Base-by-base conservation (phyloP, 805 yeast genomes). In the Candida stauntonica region DNA sequence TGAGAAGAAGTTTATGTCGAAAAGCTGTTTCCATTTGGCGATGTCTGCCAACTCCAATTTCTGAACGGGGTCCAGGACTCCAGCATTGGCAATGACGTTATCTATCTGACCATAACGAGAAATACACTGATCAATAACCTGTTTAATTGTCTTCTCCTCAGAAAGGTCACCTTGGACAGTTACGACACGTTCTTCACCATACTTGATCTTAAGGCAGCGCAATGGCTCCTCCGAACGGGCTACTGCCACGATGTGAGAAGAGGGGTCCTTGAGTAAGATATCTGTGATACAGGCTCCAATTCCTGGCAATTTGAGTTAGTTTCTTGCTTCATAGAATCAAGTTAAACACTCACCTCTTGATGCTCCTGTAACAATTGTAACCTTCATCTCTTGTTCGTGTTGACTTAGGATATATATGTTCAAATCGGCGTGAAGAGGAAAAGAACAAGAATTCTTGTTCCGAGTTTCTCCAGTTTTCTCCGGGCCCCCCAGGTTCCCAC, bases 281-380 rank as follows among this genome's bases (percentile, higher is more conserved):
- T 73, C 70, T 4, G 81, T 86, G 48, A 83, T 77, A 1, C 88
- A 72, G n/a, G 70, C 73, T 3, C 99, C 99, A 52, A 91, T 81
- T 5, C 97, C 95, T 53, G n/a, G 15, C 19, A 2, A 7, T 29
- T 11, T 21, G 24, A 8, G 24, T 21, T 21, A 21, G 24, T 21
- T 11, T 21, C 24, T 21, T 21, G 24, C 24, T 11, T 8, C 11
- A 21, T 7, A 21, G 24, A 21, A 21, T n/a, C n/a, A n/a, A n/a
- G n/a, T 21, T 21, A 12, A 7, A 11, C 17, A 33, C 71, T 26
- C 52, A 68, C 73, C 80, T 57, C 75, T 71, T 2, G 86, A 79
- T 6, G 78, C 81, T 26, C 86, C 85, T 1, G 85, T 79, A 2
- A 79, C 70, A 12, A 76, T 57, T 12, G 73, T 54, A 9, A 70